A percentile compares a stretch with the other conserved stretches of the same genome.
phyloP scores from a whole-genome alignment of 2,329 filamentous ascomycete species.

The Penicillium psychrosexuale region DNA sequence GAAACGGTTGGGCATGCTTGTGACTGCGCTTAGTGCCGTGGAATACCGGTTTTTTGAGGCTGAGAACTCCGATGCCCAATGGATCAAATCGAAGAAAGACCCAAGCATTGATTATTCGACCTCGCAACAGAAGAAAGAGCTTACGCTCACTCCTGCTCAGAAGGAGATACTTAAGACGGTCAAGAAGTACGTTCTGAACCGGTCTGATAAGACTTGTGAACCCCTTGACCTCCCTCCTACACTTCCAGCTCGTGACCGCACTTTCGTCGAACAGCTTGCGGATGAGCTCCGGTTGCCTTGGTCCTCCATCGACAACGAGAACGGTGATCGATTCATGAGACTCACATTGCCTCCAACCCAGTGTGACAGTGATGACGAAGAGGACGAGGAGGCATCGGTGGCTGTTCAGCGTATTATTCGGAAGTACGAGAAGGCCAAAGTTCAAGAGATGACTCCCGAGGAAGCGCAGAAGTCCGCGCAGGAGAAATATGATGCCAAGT shows the following conservation, averaged over 20 bases:
- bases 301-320: conserved; percentile 61
- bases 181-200: conserved; percentile 75
- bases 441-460: conserved; percentile 74
- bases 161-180: conserved; percentile 78
- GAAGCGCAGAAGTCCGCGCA: conserved; percentile 77
- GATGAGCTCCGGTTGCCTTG: conserved; percentile 64
- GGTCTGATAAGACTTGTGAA: conserved; percentile 51
- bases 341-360: conserved; percentile 56
- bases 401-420: conserved; percentile 83
- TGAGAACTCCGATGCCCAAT: conserved; percentile 82
- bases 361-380: conserved; percentile 56
- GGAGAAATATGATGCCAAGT: conserved; percentile 84
- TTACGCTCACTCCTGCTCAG: conserved; percentile 75
- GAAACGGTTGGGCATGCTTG: conserved; percentile 68
- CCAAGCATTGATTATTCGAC: conserved; percentile 66
- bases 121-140: conserved; percentile 55
- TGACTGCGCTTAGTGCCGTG: conserved; percentile 81
- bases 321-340: conserved; percentile 64
- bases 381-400: conserved; percentile 79
- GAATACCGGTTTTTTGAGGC: conserved; percentile 91
- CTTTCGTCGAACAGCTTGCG: conserved; percentile 87
- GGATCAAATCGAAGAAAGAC: conserved; percentile 84
- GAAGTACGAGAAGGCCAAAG: conserved; percentile 84
- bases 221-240: conserved; percentile 70
- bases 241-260: conserved; percentile 79